Evolutionary conservation across 2,329 filamentous ascomycete species (phyloP).

Genomic region (Intubia oerlemansii): DNA sequence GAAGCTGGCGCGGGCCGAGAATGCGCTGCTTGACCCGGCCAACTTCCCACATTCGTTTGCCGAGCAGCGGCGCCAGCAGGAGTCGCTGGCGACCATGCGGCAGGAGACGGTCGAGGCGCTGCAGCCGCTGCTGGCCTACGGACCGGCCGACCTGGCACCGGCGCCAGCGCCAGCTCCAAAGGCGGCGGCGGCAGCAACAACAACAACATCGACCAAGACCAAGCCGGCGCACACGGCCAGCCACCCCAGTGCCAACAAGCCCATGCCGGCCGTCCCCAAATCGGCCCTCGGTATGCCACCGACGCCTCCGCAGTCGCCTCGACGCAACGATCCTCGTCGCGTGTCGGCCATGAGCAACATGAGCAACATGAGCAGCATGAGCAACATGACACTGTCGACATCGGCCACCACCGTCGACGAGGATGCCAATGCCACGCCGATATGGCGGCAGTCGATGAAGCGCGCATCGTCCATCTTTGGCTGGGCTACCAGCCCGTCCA

Average conservation of each 20-base stretch:
- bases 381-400: neutral
- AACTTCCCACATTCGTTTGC: conserved; percentile 2
- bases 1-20: conserved; percentile 6
- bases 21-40: conserved; percentile 3
- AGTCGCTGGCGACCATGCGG: conserved; percentile 2
- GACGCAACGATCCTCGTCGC: conserved; percentile 1
- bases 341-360: conserved; percentile 4
- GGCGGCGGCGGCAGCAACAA: neutral
- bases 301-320: conserved; percentile 5
- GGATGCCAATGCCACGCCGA: neutral
- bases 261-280: neutral
- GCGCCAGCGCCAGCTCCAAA: neutral
- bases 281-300: conserved; percentile 2
- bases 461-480: conserved; percentile 3
- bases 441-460: conserved; percentile 4
- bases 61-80: conserved; percentile 1
- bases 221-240: neutral
- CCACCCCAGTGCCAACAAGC: neutral
- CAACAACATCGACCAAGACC: neutral
- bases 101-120: conserved; percentile 6
- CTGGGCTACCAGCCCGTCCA: neutral
- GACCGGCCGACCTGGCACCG: neutral
- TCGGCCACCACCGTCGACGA: neutral
- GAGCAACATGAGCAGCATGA: conserved; percentile 2
- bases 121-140: conserved; percentile 5